Evolutionary conservation across 805 yeast species (phyloP).

Genomic region (Gaillardinia entomophila): DNA sequence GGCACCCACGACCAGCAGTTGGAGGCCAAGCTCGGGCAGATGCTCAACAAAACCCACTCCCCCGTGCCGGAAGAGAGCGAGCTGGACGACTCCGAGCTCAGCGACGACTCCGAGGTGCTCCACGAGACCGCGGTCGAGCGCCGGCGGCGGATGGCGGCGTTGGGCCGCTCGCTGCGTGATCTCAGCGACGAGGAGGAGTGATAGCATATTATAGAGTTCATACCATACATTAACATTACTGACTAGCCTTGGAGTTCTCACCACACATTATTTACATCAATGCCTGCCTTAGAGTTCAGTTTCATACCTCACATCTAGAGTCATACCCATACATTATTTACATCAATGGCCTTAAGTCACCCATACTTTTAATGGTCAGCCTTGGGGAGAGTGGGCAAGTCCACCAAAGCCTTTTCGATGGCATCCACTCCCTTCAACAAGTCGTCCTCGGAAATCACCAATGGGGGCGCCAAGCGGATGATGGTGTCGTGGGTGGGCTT

Average conservation of each 20-base stretch:
- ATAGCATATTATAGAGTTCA: no score
- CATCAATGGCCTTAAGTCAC: not conserved
- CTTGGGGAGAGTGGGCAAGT: slow-evolving; percentile 50
- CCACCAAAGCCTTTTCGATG: slow-evolving; percentile 54
- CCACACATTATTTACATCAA: not conserved
- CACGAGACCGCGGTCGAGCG: slow-evolving; percentile 64
- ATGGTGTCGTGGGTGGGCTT: slow-evolving; percentile 96
- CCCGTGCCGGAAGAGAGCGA: no score
- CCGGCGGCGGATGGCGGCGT: slow-evolving; percentile 54
- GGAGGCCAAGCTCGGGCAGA: not conserved
- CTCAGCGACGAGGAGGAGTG: slow-evolving; percentile 47
- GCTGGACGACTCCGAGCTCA: slow-evolving; percentile 7
- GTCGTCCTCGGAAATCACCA: slow-evolving; percentile 86
- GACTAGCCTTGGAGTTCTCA: no score
- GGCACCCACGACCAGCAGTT: slow-evolving; percentile 3
- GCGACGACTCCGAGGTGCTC: slow-evolving; percentile 12
- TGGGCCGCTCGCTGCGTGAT: slow-evolving; percentile 38
- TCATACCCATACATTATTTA: no score
- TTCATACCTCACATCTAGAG: no score
- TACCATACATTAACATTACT: no score
- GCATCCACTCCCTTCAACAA: slow-evolving; percentile 73
- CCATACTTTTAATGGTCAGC: slow-evolving; percentile 29
- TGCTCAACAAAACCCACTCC: not conserved
- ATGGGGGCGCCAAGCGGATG: slow-evolving; percentile 93
- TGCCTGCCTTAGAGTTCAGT: not conserved